Percentiles rank a stretch among this genome's conserved stretches.
Evolutionary conservation across 371 early-diverging fungal species (phyloP).

Genomic region (Mycotypha africana): DNA sequence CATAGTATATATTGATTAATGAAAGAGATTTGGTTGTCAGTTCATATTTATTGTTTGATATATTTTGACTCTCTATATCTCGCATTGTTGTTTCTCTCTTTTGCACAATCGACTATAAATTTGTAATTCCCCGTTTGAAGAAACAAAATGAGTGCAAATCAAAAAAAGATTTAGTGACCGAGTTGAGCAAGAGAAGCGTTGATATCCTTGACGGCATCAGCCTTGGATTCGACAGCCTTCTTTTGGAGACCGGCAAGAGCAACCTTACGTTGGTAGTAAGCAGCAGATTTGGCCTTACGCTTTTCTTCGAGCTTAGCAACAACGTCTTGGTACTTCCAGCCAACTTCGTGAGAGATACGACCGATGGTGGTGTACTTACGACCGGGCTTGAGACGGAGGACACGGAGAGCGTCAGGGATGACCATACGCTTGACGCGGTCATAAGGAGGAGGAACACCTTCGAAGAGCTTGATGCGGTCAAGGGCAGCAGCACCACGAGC

Average conservation of each 20-base stretch:
- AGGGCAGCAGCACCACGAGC: conserved; percentile 97
- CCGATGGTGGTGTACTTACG: conserved; percentile 97
- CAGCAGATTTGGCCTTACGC: conserved; percentile 92
- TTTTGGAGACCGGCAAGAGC: conserved; percentile 39
- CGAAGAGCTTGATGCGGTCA: conserved; percentile 97
- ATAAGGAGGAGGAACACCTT: conserved; percentile 98
- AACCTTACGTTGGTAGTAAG: conserved; percentile 89
- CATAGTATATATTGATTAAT: too few species aligned
- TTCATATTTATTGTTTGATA: too few species aligned
- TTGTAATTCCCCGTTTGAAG: too few species aligned
- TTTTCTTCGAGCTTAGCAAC: conserved; percentile 95
- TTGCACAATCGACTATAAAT: too few species aligned
- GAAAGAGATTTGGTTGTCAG: too few species aligned
- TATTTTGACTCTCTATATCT: too few species aligned
- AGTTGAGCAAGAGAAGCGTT: conserved; percentile 45
- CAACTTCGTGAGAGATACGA: conserved; percentile 94
- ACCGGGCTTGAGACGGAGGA: conserved; percentile 93
- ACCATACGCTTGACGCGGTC: conserved; percentile 96
- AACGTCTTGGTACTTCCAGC: conserved; percentile 99
- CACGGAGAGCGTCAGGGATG: conserved; percentile 95
- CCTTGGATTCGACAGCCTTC: conserved; percentile 48
- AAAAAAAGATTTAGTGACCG: conserved; percentile 32
- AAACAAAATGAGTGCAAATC: too few species aligned
- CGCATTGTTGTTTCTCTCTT: too few species aligned
- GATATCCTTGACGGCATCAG: conserved; percentile 42